Conservation (phyloP, 768 basidiomycete species). For the Suillus plorans region DNA sequence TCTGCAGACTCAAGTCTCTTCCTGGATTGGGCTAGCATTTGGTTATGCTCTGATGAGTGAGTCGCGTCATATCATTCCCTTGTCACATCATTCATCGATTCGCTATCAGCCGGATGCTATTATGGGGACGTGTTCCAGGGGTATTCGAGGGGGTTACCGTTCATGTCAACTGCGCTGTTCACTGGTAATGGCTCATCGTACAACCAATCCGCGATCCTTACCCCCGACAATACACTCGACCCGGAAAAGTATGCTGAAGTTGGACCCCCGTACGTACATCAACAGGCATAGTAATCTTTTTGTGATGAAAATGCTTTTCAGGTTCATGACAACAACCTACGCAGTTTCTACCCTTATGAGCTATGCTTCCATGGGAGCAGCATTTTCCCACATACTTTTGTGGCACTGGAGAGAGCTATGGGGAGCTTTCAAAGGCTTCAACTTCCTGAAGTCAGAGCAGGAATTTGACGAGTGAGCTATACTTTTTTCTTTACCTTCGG, state of each 20-base stretch:
- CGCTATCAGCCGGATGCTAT: conserved; percentile 10
- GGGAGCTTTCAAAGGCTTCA: conserved; percentile 17
- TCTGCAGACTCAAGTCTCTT: conserved; percentile 43
- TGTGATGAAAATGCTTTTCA: conserved; percentile 7
- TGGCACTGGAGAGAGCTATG: conserved; percentile 52
- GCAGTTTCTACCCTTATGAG: conserved; percentile 12
- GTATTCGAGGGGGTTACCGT: conserved; percentile 34
- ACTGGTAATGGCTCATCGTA: conserved; percentile 16
- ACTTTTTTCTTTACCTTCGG: background rate
- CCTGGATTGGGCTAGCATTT: conserved; percentile 16
- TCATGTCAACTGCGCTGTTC: conserved; percentile 51
- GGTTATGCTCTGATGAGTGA: conserved; percentile 33
- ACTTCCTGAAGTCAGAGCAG: conserved; percentile 26
- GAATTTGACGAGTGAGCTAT: conserved; percentile 4
- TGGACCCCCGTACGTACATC: conserved; percentile 12
- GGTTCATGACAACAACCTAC: conserved; percentile 18
- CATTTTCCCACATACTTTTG: conserved; percentile 47
- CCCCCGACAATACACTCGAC: conserved; percentile 12
- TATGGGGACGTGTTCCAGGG: conserved; percentile 47
- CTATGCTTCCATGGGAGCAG: conserved; percentile 20
- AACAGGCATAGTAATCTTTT: conserved; percentile 2
- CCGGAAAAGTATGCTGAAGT: conserved; percentile 11
- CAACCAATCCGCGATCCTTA: conserved; percentile 15
- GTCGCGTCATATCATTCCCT: conserved; percentile 9
- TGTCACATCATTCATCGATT: background rate